Percentiles rank a stretch among this genome's conserved stretches.
Evolutionary conservation across 495 filamentous ascomycete species (phyloP).

Genomic region (Pyrenopolyporus hunteri): DNA sequence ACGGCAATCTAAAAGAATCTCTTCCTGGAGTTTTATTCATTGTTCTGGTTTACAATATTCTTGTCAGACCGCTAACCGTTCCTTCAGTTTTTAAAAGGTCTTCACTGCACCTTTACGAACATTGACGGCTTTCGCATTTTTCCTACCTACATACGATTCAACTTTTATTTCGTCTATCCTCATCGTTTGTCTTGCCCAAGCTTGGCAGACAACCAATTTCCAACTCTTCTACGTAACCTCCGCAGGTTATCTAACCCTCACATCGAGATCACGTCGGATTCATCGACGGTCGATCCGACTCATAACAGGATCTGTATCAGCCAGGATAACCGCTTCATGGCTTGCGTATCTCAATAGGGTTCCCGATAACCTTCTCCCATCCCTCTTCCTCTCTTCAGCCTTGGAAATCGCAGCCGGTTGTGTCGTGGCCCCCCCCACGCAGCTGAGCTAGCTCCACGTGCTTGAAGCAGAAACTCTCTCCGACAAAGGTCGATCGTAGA

Average conservation of each 20-base stretch:
- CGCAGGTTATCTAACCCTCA: not conserved
- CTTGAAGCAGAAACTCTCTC: conserved; percentile 49
- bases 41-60: conserved; percentile 5
- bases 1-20: not conserved
- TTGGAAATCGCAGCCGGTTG: conserved; percentile 43
- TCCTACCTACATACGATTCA: conserved; percentile 6
- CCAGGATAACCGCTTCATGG: conserved; percentile 48
- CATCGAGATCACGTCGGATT: not conserved
- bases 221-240: not conserved
- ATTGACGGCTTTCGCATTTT: conserved; percentile 23
- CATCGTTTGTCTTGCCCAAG: not conserved
- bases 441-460: conserved; percentile 47
- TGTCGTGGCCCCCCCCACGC: conserved; percentile 30
- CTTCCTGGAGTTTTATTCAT: not conserved
- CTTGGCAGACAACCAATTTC: not conserved
- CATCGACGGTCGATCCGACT: not conserved
- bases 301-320: not conserved
- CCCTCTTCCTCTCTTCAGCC: conserved; percentile 47
- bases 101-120: conserved; percentile 29
- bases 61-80: conserved; percentile 13
- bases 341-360: conserved; percentile 50
- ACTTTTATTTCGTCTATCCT: conserved; percentile 1
- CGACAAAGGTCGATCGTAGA: conserved; percentile 28
- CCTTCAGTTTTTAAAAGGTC: conserved; percentile 26
- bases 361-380: conserved; percentile 39